Evolutionary conservation across 202 grass and related monocot species (phyloP).

Genomic region (Setaria italica): DNA sequence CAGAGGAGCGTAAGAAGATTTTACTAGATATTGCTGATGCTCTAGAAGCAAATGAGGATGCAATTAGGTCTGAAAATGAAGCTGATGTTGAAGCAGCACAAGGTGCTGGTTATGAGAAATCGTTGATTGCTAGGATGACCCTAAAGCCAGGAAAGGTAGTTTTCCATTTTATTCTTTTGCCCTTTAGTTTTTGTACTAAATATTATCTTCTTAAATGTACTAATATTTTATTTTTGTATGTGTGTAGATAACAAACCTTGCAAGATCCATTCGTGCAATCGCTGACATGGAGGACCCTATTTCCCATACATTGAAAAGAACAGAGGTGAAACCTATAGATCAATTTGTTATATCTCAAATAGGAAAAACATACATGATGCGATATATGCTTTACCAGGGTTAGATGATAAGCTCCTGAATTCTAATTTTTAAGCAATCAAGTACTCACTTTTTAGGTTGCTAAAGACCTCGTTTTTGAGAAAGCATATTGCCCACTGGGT

Average conservation of each 20-base stretch:
- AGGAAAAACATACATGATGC: neutral
- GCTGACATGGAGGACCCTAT: slow-evolving; percentile 98
- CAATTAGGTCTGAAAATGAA: slow-evolving; percentile 85
- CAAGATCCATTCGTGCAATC: slow-evolving; percentile 76
- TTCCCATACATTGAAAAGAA: slow-evolving; percentile 82
- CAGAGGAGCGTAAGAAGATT: slow-evolving; percentile 94
- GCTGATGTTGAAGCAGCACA: slow-evolving; percentile 76
- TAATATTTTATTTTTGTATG: slow-evolving; percentile 18
- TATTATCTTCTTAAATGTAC: neutral
- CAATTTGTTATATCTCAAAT: slow-evolving; percentile 21
- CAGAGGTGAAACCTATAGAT: slow-evolving; percentile 64
- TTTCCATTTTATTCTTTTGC: neutral
- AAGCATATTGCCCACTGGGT: slow-evolving; percentile 84
- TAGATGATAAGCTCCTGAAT: neutral
- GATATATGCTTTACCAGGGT: neutral
- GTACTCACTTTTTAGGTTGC: slow-evolving; percentile 64
- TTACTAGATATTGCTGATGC: slow-evolving; percentile 90
- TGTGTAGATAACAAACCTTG: slow-evolving; percentile 81
- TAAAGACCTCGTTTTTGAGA: slow-evolving; percentile 90
- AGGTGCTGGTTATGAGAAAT: slow-evolving; percentile 77
- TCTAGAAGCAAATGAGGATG: slow-evolving; percentile 77
- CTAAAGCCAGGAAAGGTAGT: slow-evolving; percentile 84
- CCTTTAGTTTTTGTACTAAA: neutral
- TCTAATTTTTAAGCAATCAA: slow-evolving; percentile 26
- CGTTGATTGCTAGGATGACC: slow-evolving; percentile 89